Conservation (phyloP, 2,329 filamentous ascomycete species). For the Colletotrichum simmondsii region DNA sequence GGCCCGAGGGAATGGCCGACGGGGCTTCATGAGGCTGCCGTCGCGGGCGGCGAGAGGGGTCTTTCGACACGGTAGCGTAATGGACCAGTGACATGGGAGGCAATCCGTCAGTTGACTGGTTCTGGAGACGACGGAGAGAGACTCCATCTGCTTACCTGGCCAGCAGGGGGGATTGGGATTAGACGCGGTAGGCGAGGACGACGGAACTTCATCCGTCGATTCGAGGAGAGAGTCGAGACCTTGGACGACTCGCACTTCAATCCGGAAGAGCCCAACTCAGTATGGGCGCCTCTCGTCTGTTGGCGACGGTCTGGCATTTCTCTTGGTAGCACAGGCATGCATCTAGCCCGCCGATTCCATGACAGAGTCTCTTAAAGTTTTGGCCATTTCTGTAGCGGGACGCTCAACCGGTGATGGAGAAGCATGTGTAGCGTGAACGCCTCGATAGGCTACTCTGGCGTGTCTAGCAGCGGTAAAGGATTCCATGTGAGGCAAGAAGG, state of each 20-base stretch:
- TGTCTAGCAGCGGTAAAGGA: background rate
- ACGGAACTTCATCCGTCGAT: background rate
- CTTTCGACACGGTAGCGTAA: background rate
- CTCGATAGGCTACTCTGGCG: background rate
- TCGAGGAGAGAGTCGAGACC: background rate
- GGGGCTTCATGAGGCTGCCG: background rate
- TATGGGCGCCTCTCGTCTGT: background rate
- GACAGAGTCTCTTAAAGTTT: conserved; percentile 3
- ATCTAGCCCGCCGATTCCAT: background rate
- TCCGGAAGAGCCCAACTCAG: background rate
- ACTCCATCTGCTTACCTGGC: background rate
- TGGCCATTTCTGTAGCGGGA: conserved; percentile 23
- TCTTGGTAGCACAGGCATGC: conserved; percentile 5
- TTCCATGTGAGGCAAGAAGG: background rate
- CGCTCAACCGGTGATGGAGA: background rate
- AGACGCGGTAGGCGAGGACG: conserved; percentile 18
- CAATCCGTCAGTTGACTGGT: background rate
- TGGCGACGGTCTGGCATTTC: background rate
- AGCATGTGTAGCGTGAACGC: background rate
- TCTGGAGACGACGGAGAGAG: background rate
- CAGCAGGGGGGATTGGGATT: background rate
- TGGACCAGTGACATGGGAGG: background rate
- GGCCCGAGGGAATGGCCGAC: background rate
- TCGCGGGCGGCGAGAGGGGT: background rate
- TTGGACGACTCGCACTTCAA: background rate